Evolutionary conservation across 164 flowering plant genomes (phyloP), one percentile per base, ranked within the genome.

Genomic region (Annona cherimola): DNA sequence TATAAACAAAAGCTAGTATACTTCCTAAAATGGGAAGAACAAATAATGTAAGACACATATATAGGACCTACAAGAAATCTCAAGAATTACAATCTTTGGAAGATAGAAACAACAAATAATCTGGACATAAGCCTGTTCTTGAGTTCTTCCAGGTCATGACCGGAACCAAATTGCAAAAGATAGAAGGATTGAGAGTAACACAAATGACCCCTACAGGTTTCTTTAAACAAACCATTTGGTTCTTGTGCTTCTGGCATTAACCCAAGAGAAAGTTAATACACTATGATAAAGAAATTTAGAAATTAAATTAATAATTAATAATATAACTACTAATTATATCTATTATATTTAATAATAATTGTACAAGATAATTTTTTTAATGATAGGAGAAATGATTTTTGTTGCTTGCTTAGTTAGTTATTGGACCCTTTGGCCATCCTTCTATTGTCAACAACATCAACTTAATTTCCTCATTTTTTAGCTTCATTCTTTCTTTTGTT

Each of bases 371-470:
- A 45, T 61, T 76, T 67, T 4, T 8, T 84, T 79, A 81, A 86
- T 88, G 74, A 86, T 83, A 70, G 44, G 55, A 82, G 84, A 83
- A 85, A 80, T 90, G 87, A 87, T 86, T 86, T 87, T 81, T 77
- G 84, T n/a, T 84, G 89, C 80, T 79, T 69, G 74, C 35, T 81
- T 73, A 75, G 69, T 81, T 79, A 77, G 72, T 50, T 77, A 35
- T 77, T 76, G 76, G 44, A 61, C 60, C 44, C 12, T 61, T 76
- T 74, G 78, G 78, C 82, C 75, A 81, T 80, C 80, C 82, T 82
- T 80, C 80, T 77, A 73, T 59, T 73, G 84, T 84, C 88, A 86
- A 80, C 72, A 76, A 80, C 43, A 75, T 80, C 87, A 84, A 87
- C 87, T 83, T 87, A 42, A 20, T 44, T 45, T 63, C 43, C 40